Percentiles rank a stretch among this genome's conserved stretches.
These are phyloP conservation scores for Parastagonospora nodorum DNA, from an alignment of 2,329 filamentous ascomycete genomes.

Conservation along the genomic window DNA sequence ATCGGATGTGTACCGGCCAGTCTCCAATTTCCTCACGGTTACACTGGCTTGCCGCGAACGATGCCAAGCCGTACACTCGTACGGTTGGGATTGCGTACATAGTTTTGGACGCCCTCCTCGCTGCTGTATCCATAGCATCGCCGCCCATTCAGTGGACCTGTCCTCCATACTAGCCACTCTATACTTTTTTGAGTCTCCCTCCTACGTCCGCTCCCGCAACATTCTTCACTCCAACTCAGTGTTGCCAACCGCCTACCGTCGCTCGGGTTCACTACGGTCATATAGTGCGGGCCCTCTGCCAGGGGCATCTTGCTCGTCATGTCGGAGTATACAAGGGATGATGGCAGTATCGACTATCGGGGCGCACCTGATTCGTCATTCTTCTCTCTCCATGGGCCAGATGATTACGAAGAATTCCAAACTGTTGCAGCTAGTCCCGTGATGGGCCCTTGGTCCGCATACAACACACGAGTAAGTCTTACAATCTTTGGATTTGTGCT, in stretches of 20 bases:
- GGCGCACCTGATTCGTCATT: neutral
- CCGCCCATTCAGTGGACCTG: too few relatives aligned
- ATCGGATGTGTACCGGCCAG: too few relatives aligned
- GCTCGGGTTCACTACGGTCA: neutral
- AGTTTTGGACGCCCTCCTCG: too few relatives aligned
- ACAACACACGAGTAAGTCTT: constrained; percentile 6
- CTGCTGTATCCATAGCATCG: too few relatives aligned
- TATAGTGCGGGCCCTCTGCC: neutral
- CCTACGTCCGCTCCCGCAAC: too few relatives aligned
- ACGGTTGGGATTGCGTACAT: too few relatives aligned
- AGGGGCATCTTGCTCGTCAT: neutral
- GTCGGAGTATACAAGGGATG: neutral
- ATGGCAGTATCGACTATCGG: neutral
- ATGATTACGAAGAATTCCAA: neutral
- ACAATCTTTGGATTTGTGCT: neutral
- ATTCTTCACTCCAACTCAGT: too few relatives aligned
- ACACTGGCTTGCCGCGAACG: too few relatives aligned
- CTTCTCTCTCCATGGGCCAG: neutral
- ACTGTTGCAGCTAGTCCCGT: neutral
- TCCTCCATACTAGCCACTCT: too few relatives aligned
- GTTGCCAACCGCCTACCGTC: neutral
- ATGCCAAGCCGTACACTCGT: too few relatives aligned
- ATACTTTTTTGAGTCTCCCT: too few relatives aligned
- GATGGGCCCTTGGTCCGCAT: constrained; percentile 8
- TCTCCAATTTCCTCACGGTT: too few relatives aligned